Base-by-base conservation (phyloP, 2,329 filamentous ascomycete species). In the Sporothrix globosa region DNA sequence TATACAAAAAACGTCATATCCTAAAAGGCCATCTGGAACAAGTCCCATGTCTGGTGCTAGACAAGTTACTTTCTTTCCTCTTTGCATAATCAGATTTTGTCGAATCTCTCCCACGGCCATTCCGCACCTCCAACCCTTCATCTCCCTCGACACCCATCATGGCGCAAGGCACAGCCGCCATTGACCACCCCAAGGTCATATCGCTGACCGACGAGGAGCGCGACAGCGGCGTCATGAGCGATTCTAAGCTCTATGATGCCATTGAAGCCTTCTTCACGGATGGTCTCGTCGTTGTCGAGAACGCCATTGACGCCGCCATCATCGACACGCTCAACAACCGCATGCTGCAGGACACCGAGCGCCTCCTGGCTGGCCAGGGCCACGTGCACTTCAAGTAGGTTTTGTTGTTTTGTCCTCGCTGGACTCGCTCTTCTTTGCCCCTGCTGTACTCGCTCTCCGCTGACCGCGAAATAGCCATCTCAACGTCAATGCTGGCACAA, bases 281-380 rank as follows among this genome's bases (percentile, higher is more conserved):
- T 54, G 75, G 75, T 17, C 66, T 76, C 14, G 75, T 76, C 17
- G 74, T 76, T 3, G 71, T 76, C 50, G 75, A 75, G 48, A 76
- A 76, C 65, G 74, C 75, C 19, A 74, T 76, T 48, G 71, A 75
- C 30, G 69, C 66, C 11, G 74, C 72, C 63, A 76, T 77, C 66
- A 76, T 78, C 61, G 76, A 77, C 73, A 76, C 68, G 72, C 74
- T 75, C 68, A 77, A 74, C 73, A 73, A 72, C 56, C 74, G 72
- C 52, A 75, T 73, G 72, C 74, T 73, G 39, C 53, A 75, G 41
- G 75, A 76, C 63, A 76, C 75, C 7, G 70, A 69, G 19, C 73
- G 73, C 63, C 72, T 76, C 14, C 68, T 76, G 19, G 61, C 67
- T 24, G 75, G 74, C 24, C 63, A 74, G 41, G 74, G 73, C 21